Evolutionary conservation across 257 asterid genomes (phyloP), one percentile per base, ranked within the genome.

Genomic region (Nicotiana otophora): DNA sequence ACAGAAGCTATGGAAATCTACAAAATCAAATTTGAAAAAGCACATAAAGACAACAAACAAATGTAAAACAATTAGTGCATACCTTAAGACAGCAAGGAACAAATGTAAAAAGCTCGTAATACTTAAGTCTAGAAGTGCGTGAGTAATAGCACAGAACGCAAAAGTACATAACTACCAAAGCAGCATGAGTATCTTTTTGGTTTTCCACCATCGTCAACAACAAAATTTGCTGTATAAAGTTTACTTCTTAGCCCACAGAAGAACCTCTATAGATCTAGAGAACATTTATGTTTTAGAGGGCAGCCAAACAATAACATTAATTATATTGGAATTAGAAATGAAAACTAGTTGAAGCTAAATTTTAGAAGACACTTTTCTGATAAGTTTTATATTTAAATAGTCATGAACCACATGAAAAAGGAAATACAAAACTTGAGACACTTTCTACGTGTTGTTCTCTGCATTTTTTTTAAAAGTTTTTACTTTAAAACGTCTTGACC

Each of bases 1-100:
- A 82, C 84, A 89, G 62, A 66, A 82, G 85, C 84, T 85, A 39
- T 17, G 55, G 62, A 66, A 77, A 77, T 63, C 82, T 79, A 61
- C 72, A 79, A 26, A 34, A 64, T 20, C 46, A 79, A 79, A 61
- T 79, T 61, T 39, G 42, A 61, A 79, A 79, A 6, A 12, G 39
- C 70, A 48, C 60, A 60, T 17, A 31, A 60, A 60, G 57, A 60
- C 1, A 10, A 39, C 33, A 58, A 39, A 58, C n/a, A 33, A 78
- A 77, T 55, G 26, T 31, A 77, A 53, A 54, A 28, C 81, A 42
- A 42, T 69, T 70, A 42, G 34, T 70, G 34, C 20, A 70, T 5
- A 70, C 58, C 60, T 70, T 42, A 70, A 70, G 78, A 20, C 11
- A 20, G 34, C 1, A 42, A 46, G 78, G 60, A 70, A 70, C 78